Evolutionary conservation across 352 stramenopile species (phyloP).

Genomic region (Globisporangium uncinulatum): DNA sequence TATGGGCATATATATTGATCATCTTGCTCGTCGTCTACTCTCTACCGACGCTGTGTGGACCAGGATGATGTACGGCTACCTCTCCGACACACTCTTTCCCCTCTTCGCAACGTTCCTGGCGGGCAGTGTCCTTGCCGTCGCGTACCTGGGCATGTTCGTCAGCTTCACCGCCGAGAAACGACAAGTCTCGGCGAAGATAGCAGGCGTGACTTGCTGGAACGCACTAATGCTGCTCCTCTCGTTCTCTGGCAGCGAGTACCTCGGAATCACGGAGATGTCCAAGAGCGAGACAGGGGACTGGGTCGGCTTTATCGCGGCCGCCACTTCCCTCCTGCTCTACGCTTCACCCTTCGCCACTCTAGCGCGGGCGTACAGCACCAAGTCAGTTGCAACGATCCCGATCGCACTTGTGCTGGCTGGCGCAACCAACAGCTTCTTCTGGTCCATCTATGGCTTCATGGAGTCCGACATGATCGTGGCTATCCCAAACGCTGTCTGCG

Average conservation of each 20-base stretch:
- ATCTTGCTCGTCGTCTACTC: background rate
- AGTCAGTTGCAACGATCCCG: slow-evolving; percentile 25
- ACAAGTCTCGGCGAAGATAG: slow-evolving; percentile 11
- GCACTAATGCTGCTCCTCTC: background rate
- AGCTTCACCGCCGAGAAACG: slow-evolving; percentile 19
- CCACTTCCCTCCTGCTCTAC: slow-evolving; percentile 26
- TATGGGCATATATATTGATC: too few relatives aligned
- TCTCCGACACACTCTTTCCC: slow-evolving; percentile 7
- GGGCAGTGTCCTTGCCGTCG: slow-evolving; percentile 22
- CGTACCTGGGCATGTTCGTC: slow-evolving; percentile 28
- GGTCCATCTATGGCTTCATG: slow-evolving; percentile 29
- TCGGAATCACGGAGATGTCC: slow-evolving; percentile 24
- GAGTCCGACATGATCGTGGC: slow-evolving; percentile 19
- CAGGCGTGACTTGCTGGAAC: background rate
- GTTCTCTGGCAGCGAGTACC: slow-evolving; percentile 11
- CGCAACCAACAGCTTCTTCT: slow-evolving; percentile 26
- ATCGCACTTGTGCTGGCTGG: slow-evolving; percentile 27
- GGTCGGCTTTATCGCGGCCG: slow-evolving; percentile 24
- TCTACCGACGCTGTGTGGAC: background rate
- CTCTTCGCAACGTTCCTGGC: slow-evolving; percentile 9
- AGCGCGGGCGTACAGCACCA: slow-evolving; percentile 20
- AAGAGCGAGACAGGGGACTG: slow-evolving; percentile 20
- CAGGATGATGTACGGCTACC: slow-evolving; percentile 15
- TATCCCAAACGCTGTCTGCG: slow-evolving; percentile 5
- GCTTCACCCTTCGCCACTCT: slow-evolving; percentile 28